Base-by-base conservation (phyloP, 495 filamentous ascomycete genomes). In the Tricharina praecox region DNA sequence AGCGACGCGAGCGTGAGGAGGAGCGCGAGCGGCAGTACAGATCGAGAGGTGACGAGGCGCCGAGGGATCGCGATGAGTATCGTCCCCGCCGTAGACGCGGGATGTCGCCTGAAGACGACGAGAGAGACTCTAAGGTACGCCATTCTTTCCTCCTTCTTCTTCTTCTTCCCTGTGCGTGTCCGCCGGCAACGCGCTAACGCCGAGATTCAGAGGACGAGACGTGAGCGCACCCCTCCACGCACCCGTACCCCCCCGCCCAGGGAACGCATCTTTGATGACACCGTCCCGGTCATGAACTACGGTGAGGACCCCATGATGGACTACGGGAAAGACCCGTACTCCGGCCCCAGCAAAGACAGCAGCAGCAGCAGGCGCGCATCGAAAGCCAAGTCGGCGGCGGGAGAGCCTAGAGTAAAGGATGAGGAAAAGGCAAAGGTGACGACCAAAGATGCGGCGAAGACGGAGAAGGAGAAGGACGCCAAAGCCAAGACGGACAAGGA, bases 21-120 rank as follows among this genome's bases (percentile, higher is more conserved):
- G 83, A 93, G 62, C 74, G 86, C 18, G 84, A 93, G 60, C 72
- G 83, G 23, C 64, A 79, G 9, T 96, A 94, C 61, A 77, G 85
- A 40, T 79, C 73, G 3, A 77, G 82, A 47, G 79, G 79, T 38
- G 72, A 74, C 45, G 73, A 81, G 47, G 83, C 88, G 58, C 68
- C 93, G 26, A 85, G 90, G 52, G 94, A 94, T 61, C 85, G 86
- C 11, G 87, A 84, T 60, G 81, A 85, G 50, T 65, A 70, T 42
- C 70, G 74, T 41, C 63, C 75, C 61, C 68, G 71, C 48, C 72
- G 81, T 51, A 65, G 72, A 35, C 73, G 81, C 40, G 69, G 71
- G n/a, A 81, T 86, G 28, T 87, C 81, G 47, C 86, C 87, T 55
- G 71, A 72, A 23, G 76, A 81, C 54, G 75, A 77, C 39, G 75